Base-by-base conservation (phyloP, 805 yeast species). In the Suhomyces vadensis region DNA sequence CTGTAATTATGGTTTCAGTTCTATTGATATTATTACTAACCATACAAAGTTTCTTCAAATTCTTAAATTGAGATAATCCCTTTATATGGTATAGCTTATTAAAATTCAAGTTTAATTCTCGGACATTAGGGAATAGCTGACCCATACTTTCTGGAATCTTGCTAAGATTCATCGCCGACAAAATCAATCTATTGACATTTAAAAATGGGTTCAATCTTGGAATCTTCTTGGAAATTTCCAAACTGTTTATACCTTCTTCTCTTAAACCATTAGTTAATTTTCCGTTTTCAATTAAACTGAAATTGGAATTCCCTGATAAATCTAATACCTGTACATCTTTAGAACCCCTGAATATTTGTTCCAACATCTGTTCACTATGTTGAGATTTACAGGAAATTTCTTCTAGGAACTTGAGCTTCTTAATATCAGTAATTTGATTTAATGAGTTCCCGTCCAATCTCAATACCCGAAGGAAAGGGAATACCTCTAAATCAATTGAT, bases 61-160 rank as follows among this genome's bases (percentile, higher is more conserved):
- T 62, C 8, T 47, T 51, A 49, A 77, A 56, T 3, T 56, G 55
- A 2, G 63, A 41, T 27, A 79, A 54, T 0, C 60, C 65, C 5
- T 49, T 39, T 27, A 78, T 54, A 21, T 70, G 66, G 9, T 48
- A 54, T 21, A 79, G 48, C 29, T 60, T 63, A 55, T 79, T 79
- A 60, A 79, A 79, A 46, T 76, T 78, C 42, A 79, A 63, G 48
- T 78, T 77, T 43, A 79, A 56, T 38, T 73, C 76, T 16, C 67
- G 47, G 33, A 79, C 61, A 46, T 77, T 65, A 21, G 82, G 81
- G 52, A 78, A 78, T 27, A 63, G 38, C 1, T 53, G 43, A 5
- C 63, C 53, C 43, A 79, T 71, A 7, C 60, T 52, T 0, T 22
- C 36, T 0, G 82, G 81, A 13, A 78, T 52, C 1, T 43, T 29